A percentile compares a stretch with the other conserved stretches of the same genome.
Conservation (phyloP, 2,329 filamentous ascomycete genomes). For the Penicillium sclerotiorum region DNA sequence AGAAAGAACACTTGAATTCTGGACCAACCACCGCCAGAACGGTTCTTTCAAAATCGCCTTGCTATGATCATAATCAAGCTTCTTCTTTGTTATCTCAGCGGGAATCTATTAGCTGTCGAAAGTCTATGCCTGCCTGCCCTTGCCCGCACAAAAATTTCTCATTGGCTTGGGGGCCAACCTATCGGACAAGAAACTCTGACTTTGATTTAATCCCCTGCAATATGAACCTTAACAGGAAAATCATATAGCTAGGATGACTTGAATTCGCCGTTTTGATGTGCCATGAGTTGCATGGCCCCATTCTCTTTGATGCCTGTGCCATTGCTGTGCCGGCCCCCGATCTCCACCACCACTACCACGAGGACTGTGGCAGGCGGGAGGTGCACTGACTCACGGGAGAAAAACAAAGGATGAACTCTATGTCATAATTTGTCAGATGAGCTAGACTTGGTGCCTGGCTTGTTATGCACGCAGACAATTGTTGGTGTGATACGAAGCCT, state of each 20-base stretch:
- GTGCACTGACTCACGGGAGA: constrained; percentile 7
- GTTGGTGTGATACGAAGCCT: constrained; percentile 11
- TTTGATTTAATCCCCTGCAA: too few relatives aligned
- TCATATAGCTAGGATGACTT: not conserved
- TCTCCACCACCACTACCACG: constrained; percentile 7
- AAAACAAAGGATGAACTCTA: not conserved
- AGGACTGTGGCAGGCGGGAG: constrained; percentile 15
- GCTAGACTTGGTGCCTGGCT: constrained; percentile 11
- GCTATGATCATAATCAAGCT: not conserved
- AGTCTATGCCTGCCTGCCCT: not conserved
- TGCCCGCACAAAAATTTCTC: not conserved
- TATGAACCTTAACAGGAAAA: too few relatives aligned
- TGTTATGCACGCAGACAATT: not conserved
- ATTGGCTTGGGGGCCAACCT: too few relatives aligned
- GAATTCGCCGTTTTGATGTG: not conserved
- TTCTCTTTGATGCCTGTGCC: constrained; percentile 1
- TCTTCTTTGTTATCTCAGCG: not conserved
- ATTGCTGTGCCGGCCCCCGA: constrained; percentile 11
- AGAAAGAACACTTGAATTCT: not conserved
- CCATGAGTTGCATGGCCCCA: constrained; percentile 1
- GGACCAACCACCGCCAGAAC: not conserved
- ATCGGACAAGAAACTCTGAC: too few relatives aligned
- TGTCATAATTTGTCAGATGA: constrained; percentile 12
- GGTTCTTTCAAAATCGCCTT: not conserved
- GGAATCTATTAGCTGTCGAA: constrained; percentile 6